Base-by-base conservation (phyloP, 768 basidiomycete genomes). In the Amanita pseudoporphyria region DNA sequence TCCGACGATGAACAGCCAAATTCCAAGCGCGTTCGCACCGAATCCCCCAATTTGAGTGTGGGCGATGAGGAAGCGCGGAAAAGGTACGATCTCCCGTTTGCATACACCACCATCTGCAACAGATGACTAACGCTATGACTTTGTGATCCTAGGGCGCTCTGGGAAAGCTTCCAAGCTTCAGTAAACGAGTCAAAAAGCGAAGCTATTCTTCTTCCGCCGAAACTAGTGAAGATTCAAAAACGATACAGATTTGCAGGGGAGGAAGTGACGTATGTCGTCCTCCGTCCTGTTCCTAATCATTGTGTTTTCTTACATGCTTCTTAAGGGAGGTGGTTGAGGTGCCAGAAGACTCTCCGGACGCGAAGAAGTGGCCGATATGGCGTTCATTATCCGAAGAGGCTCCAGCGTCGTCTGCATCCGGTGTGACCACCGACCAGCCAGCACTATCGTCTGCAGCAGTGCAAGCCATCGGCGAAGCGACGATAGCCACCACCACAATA, bases 231-330 rank as follows among this genome's bases (percentile, higher is more conserved):
- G 64, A 68, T 93, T 41, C 75, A 81, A 61, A 85, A 80, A 59
- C 73, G 70, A 31, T 85, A 81, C 62, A 62, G 77, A 30, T 93
- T 85, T 57, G 89, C 87, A 1, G 90, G 89, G 19, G 81, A 91
- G 52, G 76, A 82, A 28, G 70, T 84, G 40, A 66, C 72, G 90
- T 91, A 62, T 58, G 83, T 72, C 12, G 37, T 19, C 42, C 5
- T 12, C 47, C 21, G 39, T 43, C 26, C 33, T 13, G 12, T 14
- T 19, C 5, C 10, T 32, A 32, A 16, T 41, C 26, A 33, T 18
- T 13, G 19, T 18, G 19, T 18, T 18, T 14, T 21, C 40, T 37
- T 45, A 50, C 52, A n/a, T 36, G 37, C 46, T 5, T 41, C 33
- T 19, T 38, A 61, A 91, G 89, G 45, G 82, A 90, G 61, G 72